Evolutionary conservation across 2,329 filamentous ascomycete genomes (phyloP).

Genomic region (Xenosphaeropsis pyriputrescens): DNA sequence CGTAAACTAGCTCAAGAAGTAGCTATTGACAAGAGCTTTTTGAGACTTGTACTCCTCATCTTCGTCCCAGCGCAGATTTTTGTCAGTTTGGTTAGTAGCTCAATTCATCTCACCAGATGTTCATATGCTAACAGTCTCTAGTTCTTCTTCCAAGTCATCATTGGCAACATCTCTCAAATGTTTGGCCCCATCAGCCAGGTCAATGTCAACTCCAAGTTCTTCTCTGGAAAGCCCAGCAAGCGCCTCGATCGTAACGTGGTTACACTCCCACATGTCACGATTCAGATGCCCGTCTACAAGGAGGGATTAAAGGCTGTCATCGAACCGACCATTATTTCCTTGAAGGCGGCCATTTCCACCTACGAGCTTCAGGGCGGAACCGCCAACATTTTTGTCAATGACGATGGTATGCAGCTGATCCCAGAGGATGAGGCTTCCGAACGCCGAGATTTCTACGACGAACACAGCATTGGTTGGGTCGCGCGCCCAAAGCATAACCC

Average conservation of each 20-base stretch:
- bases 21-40: slow-evolving; percentile 33
- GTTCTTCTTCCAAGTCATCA: slow-evolving; percentile 31
- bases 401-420: slow-evolving; percentile 52
- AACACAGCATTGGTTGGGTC: slow-evolving; percentile 42
- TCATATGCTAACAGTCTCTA: slow-evolving; percentile 2
- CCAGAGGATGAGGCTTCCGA: slow-evolving; percentile 29
- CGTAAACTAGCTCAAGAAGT: slow-evolving; percentile 37
- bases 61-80: slow-evolving; percentile 40
- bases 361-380: slow-evolving; percentile 49
- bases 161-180: slow-evolving; percentile 30
- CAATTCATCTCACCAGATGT: not conserved
- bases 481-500: slow-evolving; percentile 29
- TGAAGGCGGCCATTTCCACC: slow-evolving; percentile 39
- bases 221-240: slow-evolving; percentile 16
- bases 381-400: slow-evolving; percentile 54
- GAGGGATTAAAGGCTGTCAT: slow-evolving; percentile 33
- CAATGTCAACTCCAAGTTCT: slow-evolving; percentile 25
- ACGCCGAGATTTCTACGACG: slow-evolving; percentile 38
- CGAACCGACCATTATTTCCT: slow-evolving; percentile 35
- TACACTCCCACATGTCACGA: slow-evolving; percentile 31
- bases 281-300: slow-evolving; percentile 35
- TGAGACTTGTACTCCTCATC: slow-evolving; percentile 36
- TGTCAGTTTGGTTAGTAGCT: slow-evolving; percentile 30
- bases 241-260: slow-evolving; percentile 21
- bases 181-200: slow-evolving; percentile 31